phyloP scores from a whole-genome alignment of 495 filamentous ascomycete species.

The Jackrogersella multiformis region DNA sequence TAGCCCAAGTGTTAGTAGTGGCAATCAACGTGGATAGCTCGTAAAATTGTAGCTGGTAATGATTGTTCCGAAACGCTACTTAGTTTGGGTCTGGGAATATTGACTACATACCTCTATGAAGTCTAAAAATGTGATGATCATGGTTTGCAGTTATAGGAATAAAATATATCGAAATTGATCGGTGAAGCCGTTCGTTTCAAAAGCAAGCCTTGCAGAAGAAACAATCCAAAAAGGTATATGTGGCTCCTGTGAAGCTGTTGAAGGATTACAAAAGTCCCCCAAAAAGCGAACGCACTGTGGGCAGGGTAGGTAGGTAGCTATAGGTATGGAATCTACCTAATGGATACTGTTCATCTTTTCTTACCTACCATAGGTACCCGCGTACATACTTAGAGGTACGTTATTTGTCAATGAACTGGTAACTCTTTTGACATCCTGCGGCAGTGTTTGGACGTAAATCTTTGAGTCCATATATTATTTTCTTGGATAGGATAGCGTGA shows the following conservation, averaged over 20 bases:
- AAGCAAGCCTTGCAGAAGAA: conserved; percentile 3
- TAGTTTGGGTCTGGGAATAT: not conserved
- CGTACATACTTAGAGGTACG: too few relatives aligned
- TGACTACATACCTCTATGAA: not conserved
- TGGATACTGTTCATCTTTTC: too few relatives aligned
- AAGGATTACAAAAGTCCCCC: conserved; percentile 24
- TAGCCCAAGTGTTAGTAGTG: conserved; percentile 16
- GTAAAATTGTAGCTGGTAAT: not conserved
- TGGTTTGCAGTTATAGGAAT: not conserved
- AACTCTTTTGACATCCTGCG: not conserved
- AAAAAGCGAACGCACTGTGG: conserved; percentile 31
- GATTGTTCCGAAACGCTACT: not conserved
- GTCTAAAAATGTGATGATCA: not conserved
- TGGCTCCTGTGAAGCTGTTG: conserved; percentile 7
- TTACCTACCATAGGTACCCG: too few relatives aligned
- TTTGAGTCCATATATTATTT: not conserved
- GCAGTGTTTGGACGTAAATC: not conserved
- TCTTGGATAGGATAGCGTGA: not conserved
- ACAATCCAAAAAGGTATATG: not conserved
- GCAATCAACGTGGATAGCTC: not conserved
- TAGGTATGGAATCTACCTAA: too few relatives aligned
- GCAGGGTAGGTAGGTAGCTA: conserved; percentile 15
- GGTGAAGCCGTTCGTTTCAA: conserved; percentile 4
- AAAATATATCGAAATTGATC: not conserved
- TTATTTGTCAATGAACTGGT: conserved; percentile 3